Evolutionary conservation across 495 filamentous ascomycete genomes (phyloP), one percentile per base, ranked within the genome.

Genomic region (Aspergillus nidulans): DNA sequence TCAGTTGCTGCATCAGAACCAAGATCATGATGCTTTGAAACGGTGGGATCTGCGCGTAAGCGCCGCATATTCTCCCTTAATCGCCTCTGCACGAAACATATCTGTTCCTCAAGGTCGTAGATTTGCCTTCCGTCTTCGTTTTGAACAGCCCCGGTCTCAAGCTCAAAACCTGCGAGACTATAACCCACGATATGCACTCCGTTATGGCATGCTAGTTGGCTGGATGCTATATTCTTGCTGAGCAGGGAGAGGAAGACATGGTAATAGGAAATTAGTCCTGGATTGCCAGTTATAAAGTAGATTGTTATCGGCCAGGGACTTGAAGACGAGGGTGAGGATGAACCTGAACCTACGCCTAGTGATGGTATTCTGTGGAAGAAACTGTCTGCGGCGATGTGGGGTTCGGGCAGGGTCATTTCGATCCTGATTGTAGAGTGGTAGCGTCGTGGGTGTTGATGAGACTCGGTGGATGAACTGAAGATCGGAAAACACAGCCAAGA

Each of bases 201-300:
- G 41, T 18, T 30, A 6, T 30, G 18, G 30, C 19, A 16, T 23
- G 18, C 18, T 7, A 4, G n/a, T 21, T 30, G 20, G 24, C 32
- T 26, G 16, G 32, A 19, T 5, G 21, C 5, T 24, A 51, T 28
- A 40, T 68, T 53, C 12, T 59, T 44, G 24, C 71, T 66, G 4
- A 86, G 69, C 21, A 73, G 69, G 42, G 69, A 83, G 20, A 90
- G 75, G 68, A 95, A 96, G 1, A 80, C 75, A 32, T 77, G 66
- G 69, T 97, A 97, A 75, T 91, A 97, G 26, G 71, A 73, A 42
- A 96, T 84, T 30, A 96, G 72, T 0, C 92, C 92, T 9, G 92
- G 92, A 57, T 96, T 96, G 15, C 92, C 92, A 24, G 90, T 77
- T 38, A 96, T 82, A 67, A 95, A 89, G 73, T 80, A 85, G 36